These are phyloP conservation scores for Barnettozyma pratensis DNA, from an alignment of 805 yeast genomes.

Conservation along the genomic window DNA sequence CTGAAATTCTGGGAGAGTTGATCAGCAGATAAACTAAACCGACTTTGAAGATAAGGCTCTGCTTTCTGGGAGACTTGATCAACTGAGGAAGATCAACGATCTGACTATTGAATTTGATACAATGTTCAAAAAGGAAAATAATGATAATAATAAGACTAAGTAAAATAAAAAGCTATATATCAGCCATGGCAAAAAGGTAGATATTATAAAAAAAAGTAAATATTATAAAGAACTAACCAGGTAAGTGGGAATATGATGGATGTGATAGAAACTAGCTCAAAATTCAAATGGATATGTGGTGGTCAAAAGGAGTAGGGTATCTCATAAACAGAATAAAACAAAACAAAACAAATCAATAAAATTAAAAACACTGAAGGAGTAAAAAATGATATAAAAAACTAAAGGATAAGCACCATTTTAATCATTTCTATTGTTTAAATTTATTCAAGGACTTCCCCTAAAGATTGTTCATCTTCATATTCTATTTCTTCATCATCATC, in stretches of 20 bases:
- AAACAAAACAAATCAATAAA: neutral
- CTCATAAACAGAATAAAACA: conserved; percentile 1
- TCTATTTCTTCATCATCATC: conserved; percentile 59
- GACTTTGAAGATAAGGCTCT: too few species aligned
- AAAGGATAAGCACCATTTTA: neutral
- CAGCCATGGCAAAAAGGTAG: neutral
- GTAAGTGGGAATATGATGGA: neutral
- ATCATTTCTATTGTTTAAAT: neutral
- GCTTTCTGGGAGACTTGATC: too few species aligned
- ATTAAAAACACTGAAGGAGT: too few species aligned
- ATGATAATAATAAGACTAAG: neutral
- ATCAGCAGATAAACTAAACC: too few species aligned
- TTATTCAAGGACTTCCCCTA: conserved; percentile 27
- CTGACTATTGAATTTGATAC: neutral
- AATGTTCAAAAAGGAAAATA: neutral
- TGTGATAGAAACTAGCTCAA: neutral
- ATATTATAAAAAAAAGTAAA: neutral
- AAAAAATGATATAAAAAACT: neutral
- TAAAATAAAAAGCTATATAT: neutral
- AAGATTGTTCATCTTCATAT: conserved; percentile 26
- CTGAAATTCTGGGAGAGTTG: too few species aligned
- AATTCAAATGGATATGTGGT: neutral
- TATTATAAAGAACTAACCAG: neutral
- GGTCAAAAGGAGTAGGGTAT: neutral
- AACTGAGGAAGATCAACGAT: too few species aligned